These are phyloP conservation scores for Trichosanthes truncata DNA, from an alignment of 306 rosid genomes.

Conservation along the genomic window DNA sequence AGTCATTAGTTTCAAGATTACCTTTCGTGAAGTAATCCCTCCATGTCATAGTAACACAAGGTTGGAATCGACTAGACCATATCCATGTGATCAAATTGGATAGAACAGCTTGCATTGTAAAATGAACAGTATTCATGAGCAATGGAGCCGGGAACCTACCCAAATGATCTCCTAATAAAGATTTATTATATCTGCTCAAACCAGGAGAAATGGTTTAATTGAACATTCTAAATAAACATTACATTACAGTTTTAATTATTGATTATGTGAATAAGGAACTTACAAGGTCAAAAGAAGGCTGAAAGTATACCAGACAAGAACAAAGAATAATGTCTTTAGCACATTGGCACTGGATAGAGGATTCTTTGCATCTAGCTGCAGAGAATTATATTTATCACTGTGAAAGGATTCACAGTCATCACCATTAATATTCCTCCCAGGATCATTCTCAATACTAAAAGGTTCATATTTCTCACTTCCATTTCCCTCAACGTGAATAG, in stretches of 20 bases:
- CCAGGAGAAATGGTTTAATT: slow-evolving; percentile 2
- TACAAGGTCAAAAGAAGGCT: slow-evolving; percentile 94
- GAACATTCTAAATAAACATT: not conserved
- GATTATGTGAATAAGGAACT: slow-evolving; percentile 28
- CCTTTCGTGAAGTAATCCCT: slow-evolving; percentile 82
- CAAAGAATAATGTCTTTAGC: slow-evolving; percentile 71
- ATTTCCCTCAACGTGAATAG: slow-evolving; percentile 29
- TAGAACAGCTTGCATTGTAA: slow-evolving; percentile 79
- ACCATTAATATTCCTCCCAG: slow-evolving; percentile 27
- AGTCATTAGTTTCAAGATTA: slow-evolving; percentile 19
- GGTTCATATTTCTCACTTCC: slow-evolving; percentile 46
- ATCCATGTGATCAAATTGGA: slow-evolving; percentile 74
- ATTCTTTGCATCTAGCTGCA: slow-evolving; percentile 20
- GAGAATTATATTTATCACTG: slow-evolving; percentile 24
- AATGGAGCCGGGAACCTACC: slow-evolving; percentile 97
- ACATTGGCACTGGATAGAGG: slow-evolving; percentile 40
- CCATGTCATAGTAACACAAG: slow-evolving; percentile 74
- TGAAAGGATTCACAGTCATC: slow-evolving; percentile 20
- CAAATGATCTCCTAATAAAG: slow-evolving; percentile 79
- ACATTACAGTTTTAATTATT: not conserved
- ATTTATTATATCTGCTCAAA: slow-evolving; percentile 81
- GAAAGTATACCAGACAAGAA: slow-evolving; percentile 83
- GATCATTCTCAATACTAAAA: slow-evolving; percentile 50
- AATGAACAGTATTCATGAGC: slow-evolving; percentile 84
- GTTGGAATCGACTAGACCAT: slow-evolving; percentile 71